Base-by-base conservation (phyloP, 2,329 filamentous ascomycete genomes). In the Metarhizium guizhouense region DNA sequence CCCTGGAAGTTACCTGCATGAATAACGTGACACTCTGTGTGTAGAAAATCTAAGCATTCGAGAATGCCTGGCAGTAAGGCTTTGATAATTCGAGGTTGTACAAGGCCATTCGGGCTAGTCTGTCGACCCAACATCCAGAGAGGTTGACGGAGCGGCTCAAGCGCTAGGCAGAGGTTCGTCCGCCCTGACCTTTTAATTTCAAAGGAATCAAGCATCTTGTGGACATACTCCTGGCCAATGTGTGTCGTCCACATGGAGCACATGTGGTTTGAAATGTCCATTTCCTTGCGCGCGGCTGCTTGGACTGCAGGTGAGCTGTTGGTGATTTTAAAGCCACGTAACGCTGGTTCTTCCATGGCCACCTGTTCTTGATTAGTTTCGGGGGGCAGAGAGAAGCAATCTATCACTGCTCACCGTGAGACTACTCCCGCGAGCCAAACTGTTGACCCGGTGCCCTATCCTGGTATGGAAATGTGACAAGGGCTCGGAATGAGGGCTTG, bases 21-120 rank as follows among this genome's bases (percentile, higher is more conserved):
- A 36, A 76, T 70, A 51, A 68, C 62, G 52, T 65, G 67, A 57
- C 70, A 74, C 38, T 70, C 64, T 1, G 66, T 62, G 58, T 76
- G 72, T 5, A 75, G 65, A 58, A 72, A 74, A 45, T 75, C 67
- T 2, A 76, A 65, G 3, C 68, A 68, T 47, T 64, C 55, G 13
- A 76, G 67, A 54, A 76, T 65, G 54, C 65, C 62, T 52, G 64
- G 65, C 54, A 75, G 57, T n/a, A 64, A 47, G 0, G 61, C 45
- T 54, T 63, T 65, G 54, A 65, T 60, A 11, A 55, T 60, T 5
- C 58, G 60, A 16, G 62, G 59, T n/a, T 62, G 59, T 2, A 64
- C 58, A 10, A 61, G 45, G 20, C 56, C 58, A 25, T 51, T 60
- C 5, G 58, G 53, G 8, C 59, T 57, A 11, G 57, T 60, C 51